Base-by-base conservation (phyloP, 805 yeast genomes). In the Komagataella populi region DNA sequence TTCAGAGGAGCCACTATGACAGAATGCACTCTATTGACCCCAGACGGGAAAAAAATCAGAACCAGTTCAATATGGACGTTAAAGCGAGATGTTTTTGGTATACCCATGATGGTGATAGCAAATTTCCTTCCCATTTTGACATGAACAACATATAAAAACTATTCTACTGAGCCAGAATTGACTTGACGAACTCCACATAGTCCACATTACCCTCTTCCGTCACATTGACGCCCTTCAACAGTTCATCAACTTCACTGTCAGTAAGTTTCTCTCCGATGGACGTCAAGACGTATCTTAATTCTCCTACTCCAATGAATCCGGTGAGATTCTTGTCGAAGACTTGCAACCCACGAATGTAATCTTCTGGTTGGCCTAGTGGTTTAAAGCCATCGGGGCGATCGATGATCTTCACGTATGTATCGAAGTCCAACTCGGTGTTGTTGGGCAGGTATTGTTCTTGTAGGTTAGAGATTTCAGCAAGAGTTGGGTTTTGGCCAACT, bases 251-350 rank as follows among this genome's bases (percentile, higher is more conserved):
- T 70, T 93, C 99, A 47, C 80, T 73, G 59, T 89, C 96, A 14
- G 85, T 69, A 59, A 93, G 73, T 70, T 90, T 90, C 70, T 93
- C 99, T 54, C 99, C 99, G 59, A 93, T 82, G 6, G 96, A 85
- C 39, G 99, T 93, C 63, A 93, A 76, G 66, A 93, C 89, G 70
- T 93, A 93, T 66, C 95, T 81, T 61, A 93, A 77, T 70, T 93
- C 98, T 53, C 99, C 99, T 47, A 93, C 96, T 45, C 97, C 95
- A 59, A 93, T 93, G 70, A 83, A 87, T 4, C 99, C 99, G 17
- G 96, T 85, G 56, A 84, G 80, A 57, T 89, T 96, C 72, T 91
- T 93, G 71, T 93, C 99, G 60, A 93, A 93, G 5, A 93, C 97
- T 71, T 93, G 98, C 79, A 93, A 93, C 0, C 91, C 93, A 64